Conservation (phyloP, 306 rosid species). For the Inga oerstediana region DNA sequence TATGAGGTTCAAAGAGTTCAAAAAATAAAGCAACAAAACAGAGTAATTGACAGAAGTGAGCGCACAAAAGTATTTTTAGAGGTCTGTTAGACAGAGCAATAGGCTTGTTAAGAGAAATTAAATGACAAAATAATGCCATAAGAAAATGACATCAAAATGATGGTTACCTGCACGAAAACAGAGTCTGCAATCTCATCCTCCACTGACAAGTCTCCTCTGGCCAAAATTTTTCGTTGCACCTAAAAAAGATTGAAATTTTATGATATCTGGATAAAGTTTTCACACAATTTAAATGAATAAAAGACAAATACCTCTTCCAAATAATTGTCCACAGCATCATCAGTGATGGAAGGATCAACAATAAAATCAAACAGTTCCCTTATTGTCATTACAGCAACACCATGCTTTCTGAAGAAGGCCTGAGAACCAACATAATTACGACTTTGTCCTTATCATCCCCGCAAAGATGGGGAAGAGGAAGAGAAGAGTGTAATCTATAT, state of each 20-base stretch:
- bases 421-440: slow-evolving; percentile 42
- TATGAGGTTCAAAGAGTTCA: background rate
- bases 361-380: slow-evolving; percentile 87
- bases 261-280: slow-evolving; percentile 23
- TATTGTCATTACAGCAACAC: slow-evolving; percentile 92
- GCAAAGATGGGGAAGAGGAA: slow-evolving; percentile 8
- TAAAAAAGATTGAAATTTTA: slow-evolving; percentile 29
- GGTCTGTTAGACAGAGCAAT: background rate
- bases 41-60: background rate
- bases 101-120: background rate
- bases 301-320: slow-evolving; percentile 69
- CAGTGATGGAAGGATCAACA: slow-evolving; percentile 80
- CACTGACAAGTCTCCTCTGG: slow-evolving; percentile 64
- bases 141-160: slow-evolving; percentile 19
- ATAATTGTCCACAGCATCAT: slow-evolving; percentile 73
- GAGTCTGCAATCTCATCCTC: slow-evolving; percentile 89
- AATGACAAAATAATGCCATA: background rate
- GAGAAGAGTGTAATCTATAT: slow-evolving; percentile 1
- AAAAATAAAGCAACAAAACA: background rate
- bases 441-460: background rate
- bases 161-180: slow-evolving; percentile 71
- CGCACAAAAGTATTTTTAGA: background rate
- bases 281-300: slow-evolving; percentile 4
- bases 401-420: slow-evolving; percentile 84
- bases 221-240: slow-evolving; percentile 64